Evolutionary conservation across 31 red algal genomes (phyloP).

Genomic region (Asparagopsis taxiformis): DNA sequence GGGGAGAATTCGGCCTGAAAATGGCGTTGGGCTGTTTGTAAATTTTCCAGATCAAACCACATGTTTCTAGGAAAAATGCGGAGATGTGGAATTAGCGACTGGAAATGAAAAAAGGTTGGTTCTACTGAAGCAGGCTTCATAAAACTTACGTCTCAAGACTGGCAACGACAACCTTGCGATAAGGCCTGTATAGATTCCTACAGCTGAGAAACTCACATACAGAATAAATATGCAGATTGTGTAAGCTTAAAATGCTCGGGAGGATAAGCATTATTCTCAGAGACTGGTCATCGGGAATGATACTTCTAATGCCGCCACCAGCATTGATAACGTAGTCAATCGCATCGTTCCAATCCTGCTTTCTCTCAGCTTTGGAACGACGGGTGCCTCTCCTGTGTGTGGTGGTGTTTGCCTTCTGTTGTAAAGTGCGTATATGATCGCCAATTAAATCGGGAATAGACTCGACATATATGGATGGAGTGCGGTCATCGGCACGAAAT

Average conservation of each 20-base stretch:
- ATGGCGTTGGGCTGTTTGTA: neutral
- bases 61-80: conserved; percentile 2
- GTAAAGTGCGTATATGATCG: too few species aligned
- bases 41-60: conserved; percentile 16
- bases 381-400: neutral
- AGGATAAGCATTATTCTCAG: too few species aligned
- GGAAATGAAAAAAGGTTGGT: too few species aligned
- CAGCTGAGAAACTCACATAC: neutral
- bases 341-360: neutral
- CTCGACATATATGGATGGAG: too few species aligned
- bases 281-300: neutral
- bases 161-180: neutral
- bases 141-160: conserved; percentile 11
- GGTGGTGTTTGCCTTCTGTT: too few species aligned
- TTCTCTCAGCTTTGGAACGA: neutral
- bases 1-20: too few species aligned
- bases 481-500: too few species aligned
- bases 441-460: too few species aligned
- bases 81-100: too few species aligned
- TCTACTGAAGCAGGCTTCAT: too few species aligned
- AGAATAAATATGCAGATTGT: neutral
- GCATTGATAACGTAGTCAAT: neutral
- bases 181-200: neutral
- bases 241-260: neutral
- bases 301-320: neutral